phyloP scores from a whole-genome alignment of 495 filamentous ascomycete genomes.

The Aspergillus ellipticus region DNA sequence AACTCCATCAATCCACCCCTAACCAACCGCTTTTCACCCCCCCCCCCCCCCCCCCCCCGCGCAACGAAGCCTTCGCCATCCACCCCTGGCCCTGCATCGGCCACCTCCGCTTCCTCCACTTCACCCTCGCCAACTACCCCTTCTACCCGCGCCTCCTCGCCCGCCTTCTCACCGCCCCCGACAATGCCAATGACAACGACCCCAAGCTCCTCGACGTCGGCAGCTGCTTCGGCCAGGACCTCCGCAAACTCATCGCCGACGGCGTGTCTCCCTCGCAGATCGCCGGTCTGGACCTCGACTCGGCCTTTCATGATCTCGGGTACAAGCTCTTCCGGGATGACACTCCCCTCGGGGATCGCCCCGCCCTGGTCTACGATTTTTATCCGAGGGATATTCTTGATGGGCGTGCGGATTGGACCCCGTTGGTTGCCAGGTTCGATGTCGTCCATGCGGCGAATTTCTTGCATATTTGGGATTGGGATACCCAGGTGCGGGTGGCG shows the following conservation, averaged over 20 bases:
- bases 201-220: slow-evolving; percentile 37
- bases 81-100: slow-evolving; percentile 40
- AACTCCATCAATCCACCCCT: neutral
- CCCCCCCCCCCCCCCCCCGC: neutral
- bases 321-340: slow-evolving; percentile 27
- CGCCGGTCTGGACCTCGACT: slow-evolving; percentile 25
- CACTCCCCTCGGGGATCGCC: slow-evolving; percentile 12
- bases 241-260: slow-evolving; percentile 28
- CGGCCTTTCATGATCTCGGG: slow-evolving; percentile 22
- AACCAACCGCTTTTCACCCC: neutral
- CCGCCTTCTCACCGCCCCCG: slow-evolving; percentile 13
- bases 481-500: slow-evolving; percentile 21
- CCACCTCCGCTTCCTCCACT: slow-evolving; percentile 37
- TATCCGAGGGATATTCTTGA: slow-evolving; percentile 23
- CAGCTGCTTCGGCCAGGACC: slow-evolving; percentile 34
- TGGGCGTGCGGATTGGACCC: neutral
- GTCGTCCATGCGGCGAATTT: slow-evolving; percentile 23
- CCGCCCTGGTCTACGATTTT: slow-evolving; percentile 18
- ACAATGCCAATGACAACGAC: no score
- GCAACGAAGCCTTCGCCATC: neutral
- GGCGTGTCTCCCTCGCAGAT: slow-evolving; percentile 24
- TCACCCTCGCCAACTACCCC: slow-evolving; percentile 20
- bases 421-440: slow-evolving; percentile 20
- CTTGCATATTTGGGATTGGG: slow-evolving; percentile 34
- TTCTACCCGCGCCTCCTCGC: slow-evolving; percentile 20